Evolutionary conservation across 139 green algal species (phyloP), one percentile per base, ranked within the genome.

Genomic region (Gonium pectorale): DNA sequence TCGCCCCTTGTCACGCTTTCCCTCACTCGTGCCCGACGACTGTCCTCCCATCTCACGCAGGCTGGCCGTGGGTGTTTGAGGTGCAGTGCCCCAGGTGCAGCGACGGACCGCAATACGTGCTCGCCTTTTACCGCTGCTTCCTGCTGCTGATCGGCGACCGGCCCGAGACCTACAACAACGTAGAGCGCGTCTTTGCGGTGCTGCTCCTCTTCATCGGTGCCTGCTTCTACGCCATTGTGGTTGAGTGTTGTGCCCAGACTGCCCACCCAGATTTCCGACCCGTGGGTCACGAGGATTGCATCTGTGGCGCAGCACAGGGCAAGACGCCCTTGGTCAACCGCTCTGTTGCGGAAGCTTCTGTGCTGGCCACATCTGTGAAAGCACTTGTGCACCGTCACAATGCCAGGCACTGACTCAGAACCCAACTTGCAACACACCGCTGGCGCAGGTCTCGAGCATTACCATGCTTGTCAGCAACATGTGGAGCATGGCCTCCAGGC

Each of bases 51-150:
- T 56, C 49, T 21, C 9, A 19, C 21, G 69, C 15, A 79, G 70
- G 31, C 13, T 79, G 70, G 70, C 70, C 70, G 11, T 79, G 70
- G 70, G 46, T 66, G 5, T 66, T 79, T 4, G 27, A 22, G 3
- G 22, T 77, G 26, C 43, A 66, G 46, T 79, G 70, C 44, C 5
- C 31, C 8, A 13, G 8, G 11, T 79, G 70, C 44, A 33, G 46
- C 13, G 46, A 66, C 0, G 9, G 22, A 5, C 46, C 46, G 13
- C 38, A 79, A n/a, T 79, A 79, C 70, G 15, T 66, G 19, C 46
- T 79, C n/a, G 59, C 38, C 9, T 81, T 81, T 37, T 81, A 81
- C 52, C 54, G 26, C 3, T 69, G 51, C 73, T 81, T 81, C 56
- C 73, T 81, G 37, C 73, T 81, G 9, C 64, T 81, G 54, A 5